Evolutionary conservation across 495 filamentous ascomycete species (phyloP).

Genomic region (Aspergillus funiculosus): DNA sequence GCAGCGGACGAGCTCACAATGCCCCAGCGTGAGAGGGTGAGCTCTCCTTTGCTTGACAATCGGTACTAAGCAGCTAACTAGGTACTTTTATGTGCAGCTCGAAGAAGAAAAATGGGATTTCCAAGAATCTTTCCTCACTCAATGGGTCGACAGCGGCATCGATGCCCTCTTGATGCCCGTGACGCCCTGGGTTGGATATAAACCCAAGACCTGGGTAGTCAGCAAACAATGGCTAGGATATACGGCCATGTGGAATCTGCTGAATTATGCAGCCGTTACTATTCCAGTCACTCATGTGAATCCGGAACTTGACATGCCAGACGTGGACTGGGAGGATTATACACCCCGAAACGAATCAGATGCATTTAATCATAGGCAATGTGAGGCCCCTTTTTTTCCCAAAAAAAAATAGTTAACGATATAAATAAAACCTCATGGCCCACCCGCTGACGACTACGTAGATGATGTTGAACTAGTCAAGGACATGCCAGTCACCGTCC

Average conservation of each 20-base stretch:
- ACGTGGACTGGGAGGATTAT: slow-evolving; percentile 31
- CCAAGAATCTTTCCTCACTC: slow-evolving; percentile 32
- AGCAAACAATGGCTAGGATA: slow-evolving; percentile 57
- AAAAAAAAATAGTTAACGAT: too few species aligned
- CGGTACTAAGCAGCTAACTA: neutral
- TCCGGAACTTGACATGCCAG: slow-evolving; percentile 24
- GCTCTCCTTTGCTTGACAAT: neutral
- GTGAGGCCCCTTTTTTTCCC: slow-evolving; percentile 23
- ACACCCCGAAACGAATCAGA: slow-evolving; percentile 37
- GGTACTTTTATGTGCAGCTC: slow-evolving; percentile 16
- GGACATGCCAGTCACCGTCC: slow-evolving; percentile 50
- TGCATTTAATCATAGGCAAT: slow-evolving; percentile 40
- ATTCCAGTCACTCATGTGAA: slow-evolving; percentile 50
- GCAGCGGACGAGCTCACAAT: slow-evolving; percentile 24
- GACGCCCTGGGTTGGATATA: slow-evolving; percentile 48
- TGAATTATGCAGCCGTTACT: slow-evolving; percentile 57
- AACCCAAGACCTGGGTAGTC: slow-evolving; percentile 43
- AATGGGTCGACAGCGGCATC: slow-evolving; percentile 52
- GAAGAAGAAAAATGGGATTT: slow-evolving; percentile 32
- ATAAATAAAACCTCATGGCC: too few species aligned
- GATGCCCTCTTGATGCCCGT: slow-evolving; percentile 64
- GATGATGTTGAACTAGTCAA: slow-evolving; percentile 43
- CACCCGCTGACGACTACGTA: too few species aligned
- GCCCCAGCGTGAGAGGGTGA: slow-evolving; percentile 28
- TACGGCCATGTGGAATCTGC: slow-evolving; percentile 61